Evolutionary conservation across 1,284 basidiomycete genomes (phyloP).

Genomic region (Ustilago nuda): DNA sequence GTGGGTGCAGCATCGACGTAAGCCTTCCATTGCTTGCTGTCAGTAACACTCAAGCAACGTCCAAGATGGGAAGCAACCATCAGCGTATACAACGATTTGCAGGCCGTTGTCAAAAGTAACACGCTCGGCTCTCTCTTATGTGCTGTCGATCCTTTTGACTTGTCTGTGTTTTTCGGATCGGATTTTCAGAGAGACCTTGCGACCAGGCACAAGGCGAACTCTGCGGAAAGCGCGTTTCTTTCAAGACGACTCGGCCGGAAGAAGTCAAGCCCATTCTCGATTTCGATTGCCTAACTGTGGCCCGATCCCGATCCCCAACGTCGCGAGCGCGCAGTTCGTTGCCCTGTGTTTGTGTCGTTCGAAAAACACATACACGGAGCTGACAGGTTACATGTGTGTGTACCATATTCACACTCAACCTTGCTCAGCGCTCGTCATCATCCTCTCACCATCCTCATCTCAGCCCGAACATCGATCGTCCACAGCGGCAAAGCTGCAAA

Average conservation of each 20-base stretch:
- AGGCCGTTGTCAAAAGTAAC: slow-evolving; percentile 1
- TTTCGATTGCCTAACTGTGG: neutral
- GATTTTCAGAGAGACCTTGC: slow-evolving; percentile 9
- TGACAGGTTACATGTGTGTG: neutral
- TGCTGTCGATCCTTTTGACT: slow-evolving; percentile 36
- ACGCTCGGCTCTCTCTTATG: slow-evolving; percentile 21
- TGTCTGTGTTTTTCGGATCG: slow-evolving; percentile 29
- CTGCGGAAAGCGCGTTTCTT: neutral
- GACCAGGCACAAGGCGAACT: neutral
- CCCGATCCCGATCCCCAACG: slow-evolving; percentile 8
- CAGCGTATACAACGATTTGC: neutral
- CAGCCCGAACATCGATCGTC: too few relatives aligned
- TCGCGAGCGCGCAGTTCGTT: slow-evolving; percentile 36
- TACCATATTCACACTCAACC: neutral
- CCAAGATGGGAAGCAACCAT: neutral
- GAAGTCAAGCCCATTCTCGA: neutral
- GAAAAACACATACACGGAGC: slow-evolving; percentile 14
- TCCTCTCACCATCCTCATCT: neutral
- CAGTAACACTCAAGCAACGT: too few relatives aligned
- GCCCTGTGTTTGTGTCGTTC: slow-evolving; percentile 11
- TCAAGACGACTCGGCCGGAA: slow-evolving; percentile 15
- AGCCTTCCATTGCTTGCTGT: neutral
- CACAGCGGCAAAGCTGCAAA: neutral
- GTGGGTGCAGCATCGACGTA: neutral
- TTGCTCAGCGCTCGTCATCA: neutral